These are phyloP conservation scores for Pseudocercospora crystallina DNA, from an alignment of 2,329 filamentous ascomycete genomes.

Conservation along the genomic window DNA sequence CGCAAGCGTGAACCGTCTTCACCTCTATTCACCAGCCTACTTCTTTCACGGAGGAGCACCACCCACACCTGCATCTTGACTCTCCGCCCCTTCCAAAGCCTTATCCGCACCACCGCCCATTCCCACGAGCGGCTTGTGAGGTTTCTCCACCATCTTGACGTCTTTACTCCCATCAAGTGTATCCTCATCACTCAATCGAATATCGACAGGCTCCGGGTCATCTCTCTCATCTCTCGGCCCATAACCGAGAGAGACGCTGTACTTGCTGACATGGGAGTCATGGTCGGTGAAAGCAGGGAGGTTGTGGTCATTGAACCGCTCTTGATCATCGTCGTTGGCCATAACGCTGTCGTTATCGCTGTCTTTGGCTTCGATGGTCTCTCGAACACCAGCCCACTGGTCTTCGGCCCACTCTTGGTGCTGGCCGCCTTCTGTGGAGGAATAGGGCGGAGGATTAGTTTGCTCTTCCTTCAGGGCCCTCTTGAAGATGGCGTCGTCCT, in stretches of 20 bases:
- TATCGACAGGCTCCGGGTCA: conserved; percentile 14
- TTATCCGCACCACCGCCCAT: too few species aligned
- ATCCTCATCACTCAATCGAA: conserved; percentile 6
- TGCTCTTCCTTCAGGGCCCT: conserved; percentile 15
- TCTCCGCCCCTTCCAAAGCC: background rate
- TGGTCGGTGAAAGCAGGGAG: too few species aligned
- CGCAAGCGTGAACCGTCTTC: too few species aligned
- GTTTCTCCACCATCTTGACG: conserved; percentile 31
- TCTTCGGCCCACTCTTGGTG: too few species aligned
- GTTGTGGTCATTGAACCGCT: background rate
- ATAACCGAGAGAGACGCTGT: too few species aligned
- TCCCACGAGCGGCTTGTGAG: conserved; percentile 10
- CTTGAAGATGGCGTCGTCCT: conserved; percentile 28
- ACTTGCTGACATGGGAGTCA: too few species aligned
- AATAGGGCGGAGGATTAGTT: background rate
- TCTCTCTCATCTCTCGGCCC: too few species aligned
- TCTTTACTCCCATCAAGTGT: conserved; percentile 3
- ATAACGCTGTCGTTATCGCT: background rate
- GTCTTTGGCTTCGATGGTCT: background rate
- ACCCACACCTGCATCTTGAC: conserved; percentile 16
- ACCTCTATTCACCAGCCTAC: background rate
- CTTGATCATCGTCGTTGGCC: background rate
- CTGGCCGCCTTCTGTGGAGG: too few species aligned
- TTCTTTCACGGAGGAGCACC: too few species aligned
- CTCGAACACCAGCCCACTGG: too few species aligned